Evolutionary conservation across 305 asterid genomes (phyloP), one percentile per base, ranked within the genome.

Genomic region (Caryopteris hybrid): DNA sequence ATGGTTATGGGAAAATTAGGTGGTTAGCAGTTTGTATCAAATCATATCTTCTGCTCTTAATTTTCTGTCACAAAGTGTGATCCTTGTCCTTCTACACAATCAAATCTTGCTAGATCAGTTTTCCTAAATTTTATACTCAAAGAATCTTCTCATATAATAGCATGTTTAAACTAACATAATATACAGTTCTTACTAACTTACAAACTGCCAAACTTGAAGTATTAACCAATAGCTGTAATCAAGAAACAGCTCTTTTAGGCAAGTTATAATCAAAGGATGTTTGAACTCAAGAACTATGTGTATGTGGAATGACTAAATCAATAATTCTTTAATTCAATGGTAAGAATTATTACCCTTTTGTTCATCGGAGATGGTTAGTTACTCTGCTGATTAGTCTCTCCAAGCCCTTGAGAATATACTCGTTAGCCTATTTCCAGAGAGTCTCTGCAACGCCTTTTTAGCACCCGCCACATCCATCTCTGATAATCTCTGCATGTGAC

Each of bases 381-480:
- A 43, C 47, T 27, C 65, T 64, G 56, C 60, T 42, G 75, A 67
- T 71, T 78, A 83, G 65, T 77, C 90, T 83, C 89, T 85, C 96
- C 97, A 93, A 27, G 88, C 68, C 85, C 87, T 78, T 52, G 87
- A 70, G 78, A 93, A 84, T 74, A 93, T 83, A 75, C 79, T 90
- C 54, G 83, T 83, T 61, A 93, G 89, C 79, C 92, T 83, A 77
- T 87, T 93, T 45, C 87, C 89, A 0, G 99, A 93, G 75, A 93
- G 92, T 79, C 95, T 86, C 80, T 87, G 99, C 75, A 88, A 68
- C 29, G 96, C 91, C 87, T 87, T 90, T 61, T 87, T 93, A 11
- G 97, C 94, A 43, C 97, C 97, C 3, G 70, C 50, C 38, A 87
- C 88, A 55, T 93, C 96, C 80, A 79, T 63, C 51, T 87, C 96